Conservation (phyloP, 106 monocot species). For the Dendrobium officinale region DNA sequence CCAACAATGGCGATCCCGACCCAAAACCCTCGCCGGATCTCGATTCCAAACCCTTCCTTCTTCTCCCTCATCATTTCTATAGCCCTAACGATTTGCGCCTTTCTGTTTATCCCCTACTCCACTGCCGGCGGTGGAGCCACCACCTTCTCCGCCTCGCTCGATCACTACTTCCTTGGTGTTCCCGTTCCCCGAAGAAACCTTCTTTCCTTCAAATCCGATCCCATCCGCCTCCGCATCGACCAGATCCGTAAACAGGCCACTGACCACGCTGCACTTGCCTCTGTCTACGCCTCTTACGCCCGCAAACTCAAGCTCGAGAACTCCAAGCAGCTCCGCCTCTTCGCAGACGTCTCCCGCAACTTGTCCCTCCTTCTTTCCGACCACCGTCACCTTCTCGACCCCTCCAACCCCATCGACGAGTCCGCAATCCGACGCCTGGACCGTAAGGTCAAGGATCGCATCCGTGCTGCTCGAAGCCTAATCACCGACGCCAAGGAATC, state of each 20-base stretch:
- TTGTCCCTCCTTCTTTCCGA: constrained; percentile 47
- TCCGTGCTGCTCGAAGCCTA: constrained; percentile 45
- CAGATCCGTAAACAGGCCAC: constrained; percentile 64
- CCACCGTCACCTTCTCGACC: constrained; percentile 16
- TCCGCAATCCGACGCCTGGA: constrained; percentile 33
- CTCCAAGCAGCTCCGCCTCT: constrained; percentile 74
- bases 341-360: constrained; percentile 58
- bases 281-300: constrained; percentile 65
- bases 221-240: constrained; percentile 25
- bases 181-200: no score
- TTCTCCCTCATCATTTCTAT: background rate
- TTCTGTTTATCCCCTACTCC: background rate
- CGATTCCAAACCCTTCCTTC: background rate
- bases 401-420: constrained; percentile 20
- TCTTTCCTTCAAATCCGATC: no score
- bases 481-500: constrained; percentile 62
- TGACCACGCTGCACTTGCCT: constrained; percentile 49
- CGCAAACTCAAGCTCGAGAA: constrained; percentile 75
- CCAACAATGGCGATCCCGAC: background rate
- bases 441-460: constrained; percentile 59
- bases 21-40: background rate
- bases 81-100: background rate
- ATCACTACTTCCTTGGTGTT: background rate
- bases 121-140: background rate
- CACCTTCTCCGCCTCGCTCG: background rate